Evolutionary conservation across 2,329 filamentous ascomycete genomes (phyloP).

Genomic region (Aplosporella prunicola): DNA sequence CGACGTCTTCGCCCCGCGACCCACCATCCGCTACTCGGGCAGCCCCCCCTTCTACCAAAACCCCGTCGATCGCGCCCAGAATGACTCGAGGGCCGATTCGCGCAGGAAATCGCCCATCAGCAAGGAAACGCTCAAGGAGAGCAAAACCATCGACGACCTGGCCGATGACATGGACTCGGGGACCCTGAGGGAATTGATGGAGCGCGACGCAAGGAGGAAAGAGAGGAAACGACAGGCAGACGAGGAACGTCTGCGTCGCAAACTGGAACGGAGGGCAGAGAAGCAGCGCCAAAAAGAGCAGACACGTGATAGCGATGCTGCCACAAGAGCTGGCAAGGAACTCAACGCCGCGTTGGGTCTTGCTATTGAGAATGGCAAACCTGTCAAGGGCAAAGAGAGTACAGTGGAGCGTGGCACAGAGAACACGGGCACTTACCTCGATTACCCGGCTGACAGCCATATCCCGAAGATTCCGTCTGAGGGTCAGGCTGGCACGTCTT

Average conservation of each 20-base stretch:
- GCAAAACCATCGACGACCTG: conserved; percentile 52
- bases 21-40: conserved; percentile 66
- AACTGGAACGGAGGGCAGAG: conserved; percentile 57
- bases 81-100: conserved; percentile 34
- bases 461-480: conserved; percentile 14
- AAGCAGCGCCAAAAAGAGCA: conserved; percentile 46
- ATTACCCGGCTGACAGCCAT: conserved; percentile 13
- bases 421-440: conserved; percentile 19
- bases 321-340: conserved; percentile 28
- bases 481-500: conserved; percentile 2
- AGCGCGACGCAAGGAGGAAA: conserved; percentile 71
- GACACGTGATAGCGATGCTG: conserved; percentile 49
- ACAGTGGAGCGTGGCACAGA: no score
- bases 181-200: conserved; percentile 79
- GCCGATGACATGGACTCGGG: conserved; percentile 80
- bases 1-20: conserved; percentile 74
- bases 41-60: conserved; percentile 16
- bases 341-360: conserved; percentile 34
- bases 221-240: conserved; percentile 65
- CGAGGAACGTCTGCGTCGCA: conserved; percentile 55
- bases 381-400: no score
- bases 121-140: conserved; percentile 50
- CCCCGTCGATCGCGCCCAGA: conserved; percentile 32
- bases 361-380: conserved; percentile 49
- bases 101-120: conserved; percentile 41